These are phyloP conservation scores for Eimeria praecox DNA, from an alignment of 169 alveolate genomes.

Conservation along the genomic window DNA sequence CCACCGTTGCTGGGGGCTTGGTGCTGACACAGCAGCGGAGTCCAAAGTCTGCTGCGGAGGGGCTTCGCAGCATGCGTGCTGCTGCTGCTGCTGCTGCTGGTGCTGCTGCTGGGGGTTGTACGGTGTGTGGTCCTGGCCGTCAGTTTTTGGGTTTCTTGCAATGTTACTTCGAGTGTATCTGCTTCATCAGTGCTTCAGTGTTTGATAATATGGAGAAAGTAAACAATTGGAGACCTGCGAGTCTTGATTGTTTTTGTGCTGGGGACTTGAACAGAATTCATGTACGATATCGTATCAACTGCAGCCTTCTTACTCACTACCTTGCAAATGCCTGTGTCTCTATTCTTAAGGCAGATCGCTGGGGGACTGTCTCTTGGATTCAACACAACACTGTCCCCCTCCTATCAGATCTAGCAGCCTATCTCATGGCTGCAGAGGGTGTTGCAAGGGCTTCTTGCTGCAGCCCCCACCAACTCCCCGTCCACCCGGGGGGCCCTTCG, in stretches of 20 bases:
- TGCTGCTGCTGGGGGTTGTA: not conserved
- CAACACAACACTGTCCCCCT: conserved; percentile 33
- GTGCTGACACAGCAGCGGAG: not conserved
- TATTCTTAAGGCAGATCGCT: conserved; percentile 54
- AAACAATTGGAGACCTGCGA: conserved; percentile 69
- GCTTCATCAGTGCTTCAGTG: conserved; percentile 63
- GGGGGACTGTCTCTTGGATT: conserved; percentile 56
- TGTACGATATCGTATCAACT: conserved; percentile 65
- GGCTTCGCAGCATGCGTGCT: too few relatives aligned
- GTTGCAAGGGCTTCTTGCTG: conserved; percentile 28
- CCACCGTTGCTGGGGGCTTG: not conserved
- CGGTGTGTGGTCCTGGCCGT: not conserved
- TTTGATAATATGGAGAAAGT: conserved; percentile 55
- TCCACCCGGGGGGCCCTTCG: not conserved
- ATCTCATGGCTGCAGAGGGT: conserved; percentile 59
- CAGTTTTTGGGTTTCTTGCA: conserved; percentile 66
- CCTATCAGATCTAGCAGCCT: conserved; percentile 8
- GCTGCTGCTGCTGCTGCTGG: not conserved
- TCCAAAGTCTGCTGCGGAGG: not conserved
- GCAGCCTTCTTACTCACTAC: conserved; percentile 67
- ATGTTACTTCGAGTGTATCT: conserved; percentile 45
- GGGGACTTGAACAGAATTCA: conserved; percentile 36
- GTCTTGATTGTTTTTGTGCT: conserved; percentile 75
- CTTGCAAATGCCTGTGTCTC: conserved; percentile 67
- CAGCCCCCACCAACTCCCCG: not conserved